These are phyloP conservation scores for Pseudogymnoascus destructans DNA, from an alignment of 2,329 filamentous ascomycete genomes.

Conservation along the genomic window DNA sequence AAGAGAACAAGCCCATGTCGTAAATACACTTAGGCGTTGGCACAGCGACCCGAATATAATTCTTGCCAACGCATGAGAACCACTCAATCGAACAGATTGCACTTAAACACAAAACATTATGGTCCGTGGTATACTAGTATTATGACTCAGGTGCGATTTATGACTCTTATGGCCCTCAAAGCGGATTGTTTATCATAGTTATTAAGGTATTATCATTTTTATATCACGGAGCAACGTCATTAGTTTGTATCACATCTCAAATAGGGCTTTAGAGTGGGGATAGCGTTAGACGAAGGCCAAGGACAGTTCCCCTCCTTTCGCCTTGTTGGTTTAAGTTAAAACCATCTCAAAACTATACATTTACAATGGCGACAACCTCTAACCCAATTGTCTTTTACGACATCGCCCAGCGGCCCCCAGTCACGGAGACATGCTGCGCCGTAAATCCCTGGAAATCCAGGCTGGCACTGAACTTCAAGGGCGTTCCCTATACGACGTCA, in stretches of 20 bases:
- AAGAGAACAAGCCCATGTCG: not conserved
- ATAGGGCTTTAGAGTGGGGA: not conserved
- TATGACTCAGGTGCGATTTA: not conserved
- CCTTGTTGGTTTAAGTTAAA: not conserved
- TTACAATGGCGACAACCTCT: conserved; percentile 2
- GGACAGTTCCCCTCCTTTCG: not conserved
- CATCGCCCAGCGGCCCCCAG: conserved; percentile 10
- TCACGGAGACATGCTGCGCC: conserved; percentile 9
- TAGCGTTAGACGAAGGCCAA: not conserved
- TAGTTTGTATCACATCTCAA: not conserved
- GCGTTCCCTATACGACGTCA: conserved; percentile 32
- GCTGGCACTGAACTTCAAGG: conserved; percentile 37
- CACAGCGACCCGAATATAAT: not conserved
- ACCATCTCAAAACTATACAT: not conserved
- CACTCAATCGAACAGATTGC: conserved; percentile 4
- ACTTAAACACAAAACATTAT: not conserved
- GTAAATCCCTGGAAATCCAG: conserved; percentile 41
- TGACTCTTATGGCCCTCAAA: not conserved
- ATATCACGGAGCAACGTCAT: not conserved
- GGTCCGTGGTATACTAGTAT: not conserved
- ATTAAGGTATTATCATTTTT: not conserved
- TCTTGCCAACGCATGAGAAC: conserved; percentile 2
- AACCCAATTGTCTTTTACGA: conserved; percentile 11
- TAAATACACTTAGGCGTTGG: conserved; percentile 7
- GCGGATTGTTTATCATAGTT: not conserved